phyloP scores from a whole-genome alignment of 2,329 filamentous ascomycete species.

The Pseudogymnoascus verrucosus region DNA sequence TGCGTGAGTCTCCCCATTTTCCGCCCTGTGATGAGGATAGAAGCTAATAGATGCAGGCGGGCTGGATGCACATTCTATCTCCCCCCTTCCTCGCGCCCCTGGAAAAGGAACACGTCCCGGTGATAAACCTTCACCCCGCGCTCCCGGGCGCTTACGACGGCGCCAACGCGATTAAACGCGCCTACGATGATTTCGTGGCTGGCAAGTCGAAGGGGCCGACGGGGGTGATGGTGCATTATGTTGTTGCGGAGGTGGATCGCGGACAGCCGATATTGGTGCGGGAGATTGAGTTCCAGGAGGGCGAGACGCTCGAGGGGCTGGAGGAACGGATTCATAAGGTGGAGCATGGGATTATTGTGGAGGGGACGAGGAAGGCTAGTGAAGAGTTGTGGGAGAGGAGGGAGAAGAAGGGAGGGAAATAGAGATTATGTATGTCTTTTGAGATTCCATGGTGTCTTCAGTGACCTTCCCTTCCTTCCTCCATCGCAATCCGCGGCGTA shows the following conservation, averaged over 20 bases:
- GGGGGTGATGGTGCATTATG: conserved; percentile 85
- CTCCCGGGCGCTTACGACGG: conserved; percentile 67
- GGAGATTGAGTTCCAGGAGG: conserved; percentile 58
- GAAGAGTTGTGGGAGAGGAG: conserved; percentile 30
- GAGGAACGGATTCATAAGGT: conserved; percentile 65
- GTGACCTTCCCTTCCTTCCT: background rate
- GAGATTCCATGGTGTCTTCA: background rate
- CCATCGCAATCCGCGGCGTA: background rate
- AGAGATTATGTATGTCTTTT: conserved; percentile 18
- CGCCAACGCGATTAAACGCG: conserved; percentile 67
- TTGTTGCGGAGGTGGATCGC: conserved; percentile 71
- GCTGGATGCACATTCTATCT: conserved; percentile 65
- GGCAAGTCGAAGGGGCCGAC: conserved; percentile 57
- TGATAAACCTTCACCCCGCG: conserved; percentile 64
- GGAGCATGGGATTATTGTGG: conserved; percentile 73
- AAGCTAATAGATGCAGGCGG: conserved; percentile 29
- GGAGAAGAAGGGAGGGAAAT: conserved; percentile 13
- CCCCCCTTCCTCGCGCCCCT: conserved; percentile 54
- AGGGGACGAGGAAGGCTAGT: conserved; percentile 53
- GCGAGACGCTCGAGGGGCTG: conserved; percentile 58
- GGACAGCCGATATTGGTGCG: conserved; percentile 63
- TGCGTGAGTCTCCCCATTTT: conserved; percentile 33
- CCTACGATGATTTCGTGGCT: conserved; percentile 62
- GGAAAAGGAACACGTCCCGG: conserved; percentile 41
- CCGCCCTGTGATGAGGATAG: background rate